A percentile compares a stretch with the other conserved stretches of the same genome.
Evolutionary conservation across 192 early-diverging fungal genomes (phyloP).

Genomic region (Coemansia sp.): DNA sequence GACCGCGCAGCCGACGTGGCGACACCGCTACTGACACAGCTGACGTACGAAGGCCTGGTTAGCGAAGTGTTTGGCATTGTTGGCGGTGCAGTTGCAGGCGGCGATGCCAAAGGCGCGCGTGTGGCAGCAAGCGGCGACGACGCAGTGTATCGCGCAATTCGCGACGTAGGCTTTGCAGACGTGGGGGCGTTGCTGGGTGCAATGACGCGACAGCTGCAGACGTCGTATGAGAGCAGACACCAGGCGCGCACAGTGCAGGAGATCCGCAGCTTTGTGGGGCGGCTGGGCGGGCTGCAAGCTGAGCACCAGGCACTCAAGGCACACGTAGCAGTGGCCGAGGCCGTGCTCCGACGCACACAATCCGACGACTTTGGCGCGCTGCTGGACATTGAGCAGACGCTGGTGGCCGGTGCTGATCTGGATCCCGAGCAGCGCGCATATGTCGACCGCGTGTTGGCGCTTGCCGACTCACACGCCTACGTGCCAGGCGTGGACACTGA

Average conservation of each 20-base stretch:
- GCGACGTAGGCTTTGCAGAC: slow-evolving; percentile 89
- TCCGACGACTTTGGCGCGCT: slow-evolving; percentile 78
- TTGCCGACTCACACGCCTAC: slow-evolving; percentile 76
- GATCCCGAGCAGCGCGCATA: slow-evolving; percentile 23
- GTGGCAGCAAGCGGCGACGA: slow-evolving; percentile 80
- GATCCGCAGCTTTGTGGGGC: slow-evolving; percentile 90
- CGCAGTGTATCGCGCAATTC: slow-evolving; percentile 73
- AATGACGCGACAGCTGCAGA: slow-evolving; percentile 81
- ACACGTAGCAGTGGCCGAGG: slow-evolving; percentile 66
- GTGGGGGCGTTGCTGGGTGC: slow-evolving; percentile 82
- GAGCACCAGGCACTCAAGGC: slow-evolving; percentile 79
- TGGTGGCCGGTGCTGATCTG: slow-evolving; percentile 28
- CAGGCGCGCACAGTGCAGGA: slow-evolving; percentile 87
- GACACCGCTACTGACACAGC: slow-evolving; percentile 90
- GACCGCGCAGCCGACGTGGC: slow-evolving; percentile 88
- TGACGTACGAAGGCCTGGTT: slow-evolving; percentile 96
- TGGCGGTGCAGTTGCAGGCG: slow-evolving; percentile 34
- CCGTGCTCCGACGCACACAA: slow-evolving; percentile 75
- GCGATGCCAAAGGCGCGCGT: slow-evolving; percentile 64
- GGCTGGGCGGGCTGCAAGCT: slow-evolving; percentile 75
- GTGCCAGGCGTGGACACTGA: slow-evolving; percentile 40
- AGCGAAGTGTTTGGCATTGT: slow-evolving; percentile 89
- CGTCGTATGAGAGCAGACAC: slow-evolving; percentile 86
- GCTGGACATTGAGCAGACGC: slow-evolving; percentile 85
- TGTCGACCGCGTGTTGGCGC: slow-evolving; percentile 84